Conservation (phyloP, 1,139 yeast species). For the Maudiozyma humilis region DNA sequence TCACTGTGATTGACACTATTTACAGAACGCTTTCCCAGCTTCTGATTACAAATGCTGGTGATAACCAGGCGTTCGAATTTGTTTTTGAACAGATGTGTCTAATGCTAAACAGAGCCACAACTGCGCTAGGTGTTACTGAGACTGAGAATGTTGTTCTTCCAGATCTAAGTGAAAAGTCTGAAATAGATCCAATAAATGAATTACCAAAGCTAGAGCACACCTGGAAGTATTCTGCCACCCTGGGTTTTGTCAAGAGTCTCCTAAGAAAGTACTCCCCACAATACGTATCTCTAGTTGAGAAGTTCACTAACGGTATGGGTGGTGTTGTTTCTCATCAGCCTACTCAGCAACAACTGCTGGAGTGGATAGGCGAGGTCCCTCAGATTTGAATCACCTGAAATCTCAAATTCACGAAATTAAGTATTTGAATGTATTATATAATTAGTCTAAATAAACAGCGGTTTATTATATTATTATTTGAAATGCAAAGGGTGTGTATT, state of each 20-base stretch:
- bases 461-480: neutral
- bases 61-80: constrained; percentile 28
- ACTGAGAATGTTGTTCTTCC: constrained; percentile 29
- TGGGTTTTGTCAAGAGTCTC: constrained; percentile 34
- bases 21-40: constrained; percentile 31
- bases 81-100: constrained; percentile 35
- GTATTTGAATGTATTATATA: constrained; percentile 1
- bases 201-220: constrained; percentile 23
- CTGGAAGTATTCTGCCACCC: constrained; percentile 35
- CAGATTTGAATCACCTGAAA: constrained; percentile 20
- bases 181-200: constrained; percentile 19
- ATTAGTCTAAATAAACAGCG: neutral
- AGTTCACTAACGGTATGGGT: constrained; percentile 20
- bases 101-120: constrained; percentile 34
- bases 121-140: constrained; percentile 23
- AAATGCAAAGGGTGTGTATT: neutral
- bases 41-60: constrained; percentile 13
- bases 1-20: constrained; percentile 33
- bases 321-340: constrained; percentile 27
- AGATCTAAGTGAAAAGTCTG: constrained; percentile 22
- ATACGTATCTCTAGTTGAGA: constrained; percentile 22
- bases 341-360: constrained; percentile 23
- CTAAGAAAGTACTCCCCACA: constrained; percentile 35
- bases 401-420: neutral
- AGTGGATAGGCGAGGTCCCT: constrained; percentile 33